Base-by-base conservation (phyloP, 1,139 yeast genomes). In the Suhomyces panamericanus region DNA sequence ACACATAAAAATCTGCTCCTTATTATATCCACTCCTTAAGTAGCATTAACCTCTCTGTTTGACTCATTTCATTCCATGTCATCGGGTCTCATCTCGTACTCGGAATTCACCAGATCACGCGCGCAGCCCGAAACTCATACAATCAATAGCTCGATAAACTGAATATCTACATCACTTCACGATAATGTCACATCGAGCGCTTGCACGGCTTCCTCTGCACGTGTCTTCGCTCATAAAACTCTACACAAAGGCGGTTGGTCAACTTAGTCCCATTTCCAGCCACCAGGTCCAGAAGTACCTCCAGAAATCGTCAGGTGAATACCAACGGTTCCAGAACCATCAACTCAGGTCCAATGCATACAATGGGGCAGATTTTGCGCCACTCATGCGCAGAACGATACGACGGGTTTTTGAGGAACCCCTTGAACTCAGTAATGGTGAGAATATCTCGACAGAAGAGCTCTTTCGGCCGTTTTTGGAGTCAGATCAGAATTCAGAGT, bases 291-390 rank as follows among this genome's bases (percentile, higher is more conserved):
- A 46, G 35, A 51, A 36, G 16, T 56, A 49, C 36, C 46, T 59
- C 22, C 47, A 49, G 31, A 53, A 53, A 43, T 42, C 59, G 6
- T 55, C 59, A 12, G 48, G 49, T n/a, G 59, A 55, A 41, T 57
- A 62, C 43, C 48, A 51, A 7, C 46, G 47, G 37, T 59, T 63
- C 40, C 60, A 56, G 42, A 48, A 54, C 31, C 50, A 52, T 33
- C 60, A 60, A 49, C 53, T 64, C 15, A 48, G 49, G 6, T 36
- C 44, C 11, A 45, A 49, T 35, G 40, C 40, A 24, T 58, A 49
- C 43, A 55, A 56, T 40, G 46, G 41, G n/a, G 41, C 39, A 4
- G 68, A 64, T 43, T 64, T 63, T 36, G 55, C 62, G 8, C 61
- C 59, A 0, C 42, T 62, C n/a, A 47, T 57, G 22, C 53, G 55